Evolutionary conservation across 192 early-diverging fungal species (phyloP), one percentile per base, ranked within the genome.

Genomic region (Backusella liffmaniae): DNA sequence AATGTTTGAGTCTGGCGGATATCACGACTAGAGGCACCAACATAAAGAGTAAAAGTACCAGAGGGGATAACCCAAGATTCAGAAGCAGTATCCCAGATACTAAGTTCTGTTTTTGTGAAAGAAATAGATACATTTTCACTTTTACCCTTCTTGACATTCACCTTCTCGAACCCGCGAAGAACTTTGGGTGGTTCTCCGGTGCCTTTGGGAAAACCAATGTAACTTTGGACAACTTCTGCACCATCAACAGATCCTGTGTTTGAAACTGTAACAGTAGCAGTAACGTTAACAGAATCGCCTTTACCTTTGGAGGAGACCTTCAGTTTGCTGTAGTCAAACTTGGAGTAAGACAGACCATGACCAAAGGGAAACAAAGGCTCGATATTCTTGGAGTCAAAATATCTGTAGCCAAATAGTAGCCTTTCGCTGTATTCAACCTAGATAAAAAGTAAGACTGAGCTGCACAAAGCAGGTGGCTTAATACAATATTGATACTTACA

Each of bases 301-400:
- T 68, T 67, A 39, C 49, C 9, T 42, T 79, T 37, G 7, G 69
- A 21, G 16, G 62, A 36, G 37, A 80, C 49, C 8, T 41, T 41
- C 8, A 88, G 39, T 12, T 84, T 53, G 26, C 73, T 73, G 72
- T 92, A 92, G 0, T 53, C 56, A 76, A 92, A 92, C 15, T 23
- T 82, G 29, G 91, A 89, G 83, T 92, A 92, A 12, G 91, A 92
- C 8, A 92, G 74, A 72, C 91, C 91, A 73, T 85, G 82, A 13
- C 90, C 91, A 73, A 92, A 92, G 18, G 46, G 74, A 66, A 87
- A 91, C 44, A 87, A 39, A 69, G 88, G 88, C 18, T 67, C 62
- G 75, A 91, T 86, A 32, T 78, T 80, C 41, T 79, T 79, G 16
- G 69, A 70, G 46, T 92, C 85, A 69, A 78, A 78, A 69, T 78